A percentile compares a stretch with the other conserved stretches of the same genome.
Conservation (phyloP, 176 grass and related monocot species). For the Zoysia pacifica region DNA sequence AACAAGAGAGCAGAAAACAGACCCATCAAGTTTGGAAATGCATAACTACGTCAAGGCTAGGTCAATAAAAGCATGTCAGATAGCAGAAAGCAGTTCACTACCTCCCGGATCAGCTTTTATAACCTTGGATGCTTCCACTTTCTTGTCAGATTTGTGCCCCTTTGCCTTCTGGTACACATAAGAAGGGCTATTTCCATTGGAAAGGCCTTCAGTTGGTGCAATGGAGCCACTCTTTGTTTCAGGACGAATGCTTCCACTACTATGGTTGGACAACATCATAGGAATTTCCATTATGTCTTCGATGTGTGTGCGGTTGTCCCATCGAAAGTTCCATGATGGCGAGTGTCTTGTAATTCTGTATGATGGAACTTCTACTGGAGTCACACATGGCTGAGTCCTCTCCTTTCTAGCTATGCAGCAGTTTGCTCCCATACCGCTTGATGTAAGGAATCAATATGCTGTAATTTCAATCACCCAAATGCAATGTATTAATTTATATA, state of each 20-base stretch:
- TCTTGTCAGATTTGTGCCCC: constrained; percentile 53
- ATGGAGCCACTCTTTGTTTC: constrained; percentile 64
- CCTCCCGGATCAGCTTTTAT: constrained; percentile 43
- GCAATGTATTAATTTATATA: constrained; percentile 4
- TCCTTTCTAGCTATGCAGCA: constrained; percentile 80
- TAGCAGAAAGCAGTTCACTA: constrained; percentile 24
- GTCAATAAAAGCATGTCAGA: not conserved
- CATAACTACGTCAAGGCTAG: not conserved
- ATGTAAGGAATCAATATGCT: constrained; percentile 36
- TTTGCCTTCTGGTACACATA: constrained; percentile 48
- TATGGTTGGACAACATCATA: constrained; percentile 51
- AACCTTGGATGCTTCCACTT: constrained; percentile 40
- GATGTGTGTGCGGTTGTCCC: constrained; percentile 89
- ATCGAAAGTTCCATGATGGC: constrained; percentile 82
- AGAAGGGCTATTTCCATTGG: constrained; percentile 51
- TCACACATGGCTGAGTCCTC: constrained; percentile 54
- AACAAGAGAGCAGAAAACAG: constrained; percentile 37
- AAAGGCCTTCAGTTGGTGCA: constrained; percentile 51
- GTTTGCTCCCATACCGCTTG: constrained; percentile 75
- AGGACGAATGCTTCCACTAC: constrained; percentile 53
- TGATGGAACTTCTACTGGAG: constrained; percentile 59
- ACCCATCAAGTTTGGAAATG: not conserved
- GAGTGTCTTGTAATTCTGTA: constrained; percentile 80
- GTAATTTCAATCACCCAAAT: constrained; percentile 25
- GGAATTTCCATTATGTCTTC: constrained; percentile 78